These are phyloP conservation scores for Corynespora cassiicola DNA, from an alignment of 2,329 filamentous ascomycete genomes.

Conservation along the genomic window DNA sequence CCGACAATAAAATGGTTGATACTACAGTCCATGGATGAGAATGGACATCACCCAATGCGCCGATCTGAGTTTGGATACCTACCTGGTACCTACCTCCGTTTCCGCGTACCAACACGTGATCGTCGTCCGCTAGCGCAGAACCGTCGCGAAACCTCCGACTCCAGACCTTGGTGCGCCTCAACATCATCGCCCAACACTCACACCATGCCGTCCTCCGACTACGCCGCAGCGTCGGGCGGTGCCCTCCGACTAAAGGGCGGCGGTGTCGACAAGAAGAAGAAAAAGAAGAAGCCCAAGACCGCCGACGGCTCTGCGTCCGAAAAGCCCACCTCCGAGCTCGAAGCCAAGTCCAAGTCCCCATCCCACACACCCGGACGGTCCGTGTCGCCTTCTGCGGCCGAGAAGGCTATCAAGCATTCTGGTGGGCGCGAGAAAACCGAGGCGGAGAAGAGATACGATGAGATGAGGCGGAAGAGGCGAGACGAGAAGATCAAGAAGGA, in stretches of 20 bases:
- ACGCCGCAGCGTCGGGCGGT: constrained; percentile 71
- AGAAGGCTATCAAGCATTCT: constrained; percentile 30
- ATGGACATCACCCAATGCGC: no score
- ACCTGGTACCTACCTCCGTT: no score
- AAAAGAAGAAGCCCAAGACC: constrained; percentile 53
- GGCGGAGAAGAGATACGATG: constrained; percentile 80
- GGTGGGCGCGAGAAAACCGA: constrained; percentile 72
- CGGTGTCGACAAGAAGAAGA: constrained; percentile 69
- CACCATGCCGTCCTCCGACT: constrained; percentile 76
- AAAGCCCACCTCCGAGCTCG: constrained; percentile 25
- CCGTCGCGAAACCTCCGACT: no score
- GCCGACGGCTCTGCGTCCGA: constrained; percentile 19
- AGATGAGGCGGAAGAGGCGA: constrained; percentile 79
- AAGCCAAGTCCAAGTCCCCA: constrained; percentile 22
- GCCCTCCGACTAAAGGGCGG: constrained; percentile 87
- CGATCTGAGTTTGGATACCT: no score
- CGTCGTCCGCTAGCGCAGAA: no score
- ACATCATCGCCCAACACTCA: constrained; percentile 11
- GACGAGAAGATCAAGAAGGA: constrained; percentile 82
- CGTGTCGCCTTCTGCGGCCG: constrained; percentile 40
- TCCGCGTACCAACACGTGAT: no score
- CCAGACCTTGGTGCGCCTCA: constrained; percentile 3
- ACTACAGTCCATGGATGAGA: no score
- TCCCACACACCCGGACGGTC: constrained; percentile 33
- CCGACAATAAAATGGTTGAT: no score